These are phyloP conservation scores for Cladosporium austrohemisphaericum DNA, from an alignment of 2,329 filamentous ascomycete genomes.

Conservation along the genomic window DNA sequence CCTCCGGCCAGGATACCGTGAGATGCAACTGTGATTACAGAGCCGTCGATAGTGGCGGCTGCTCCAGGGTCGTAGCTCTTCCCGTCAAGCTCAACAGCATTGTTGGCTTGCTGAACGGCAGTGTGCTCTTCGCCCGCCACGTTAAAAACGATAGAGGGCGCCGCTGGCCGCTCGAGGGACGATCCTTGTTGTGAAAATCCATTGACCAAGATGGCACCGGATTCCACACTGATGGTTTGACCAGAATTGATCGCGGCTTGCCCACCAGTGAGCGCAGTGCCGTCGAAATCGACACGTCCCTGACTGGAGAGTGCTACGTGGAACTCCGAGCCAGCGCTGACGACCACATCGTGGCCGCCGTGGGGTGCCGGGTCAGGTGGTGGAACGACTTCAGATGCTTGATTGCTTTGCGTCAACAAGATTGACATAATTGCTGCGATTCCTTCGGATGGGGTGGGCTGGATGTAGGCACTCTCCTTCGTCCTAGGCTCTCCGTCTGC, in stretches of 20 bases:
- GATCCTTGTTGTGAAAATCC: neutral
- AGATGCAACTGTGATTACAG: neutral
- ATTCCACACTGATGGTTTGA: neutral
- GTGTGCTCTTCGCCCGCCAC: neutral
- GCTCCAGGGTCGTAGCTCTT: neutral
- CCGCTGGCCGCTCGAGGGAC: neutral
- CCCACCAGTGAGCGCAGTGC: neutral
- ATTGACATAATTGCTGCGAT: constrained; percentile 1
- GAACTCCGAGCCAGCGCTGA: neutral
- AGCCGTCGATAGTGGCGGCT: neutral
- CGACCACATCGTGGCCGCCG: neutral
- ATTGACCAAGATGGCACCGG: neutral
- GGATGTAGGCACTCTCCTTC: neutral
- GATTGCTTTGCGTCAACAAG: neutral
- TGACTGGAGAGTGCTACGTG: neutral
- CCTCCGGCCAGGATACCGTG: neutral
- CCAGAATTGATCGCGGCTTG: neutral
- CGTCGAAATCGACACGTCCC: neutral
- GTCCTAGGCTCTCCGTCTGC: neutral
- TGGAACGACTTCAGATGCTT: neutral
- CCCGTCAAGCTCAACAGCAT: neutral
- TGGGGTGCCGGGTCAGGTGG: neutral
- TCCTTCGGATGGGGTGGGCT: neutral
- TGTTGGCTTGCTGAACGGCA: neutral
- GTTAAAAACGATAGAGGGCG: neutral